A percentile compares a stretch with the other conserved stretches of the same genome.
Conservation (phyloP, 2,329 filamentous ascomycete genomes). For the Fusarium praegraminearum region DNA sequence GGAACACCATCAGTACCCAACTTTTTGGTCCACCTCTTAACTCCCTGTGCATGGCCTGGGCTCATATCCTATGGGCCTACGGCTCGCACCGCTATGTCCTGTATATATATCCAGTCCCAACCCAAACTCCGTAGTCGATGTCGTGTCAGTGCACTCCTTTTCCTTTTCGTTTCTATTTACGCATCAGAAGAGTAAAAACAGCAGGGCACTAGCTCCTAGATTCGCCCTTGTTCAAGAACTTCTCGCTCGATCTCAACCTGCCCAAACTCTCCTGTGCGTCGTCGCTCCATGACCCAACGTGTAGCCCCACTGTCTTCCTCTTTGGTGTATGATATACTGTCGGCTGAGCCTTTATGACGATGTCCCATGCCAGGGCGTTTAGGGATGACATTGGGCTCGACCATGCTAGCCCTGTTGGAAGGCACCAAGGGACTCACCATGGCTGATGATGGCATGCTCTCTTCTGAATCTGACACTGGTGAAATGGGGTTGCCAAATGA, state of each 20-base stretch:
- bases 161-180: slow-evolving; percentile 15
- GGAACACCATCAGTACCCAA: slow-evolving; percentile 24
- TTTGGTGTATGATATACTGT: slow-evolving; percentile 78
- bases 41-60: slow-evolving; percentile 5
- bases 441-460: slow-evolving; percentile 35
- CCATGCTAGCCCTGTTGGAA: slow-evolving; percentile 29
- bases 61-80: slow-evolving; percentile 3
- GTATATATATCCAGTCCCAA: slow-evolving; percentile 34
- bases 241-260: slow-evolving; percentile 75
- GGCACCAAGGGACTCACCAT: slow-evolving; percentile 41
- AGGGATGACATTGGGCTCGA: slow-evolving; percentile 21
- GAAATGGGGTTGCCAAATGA: slow-evolving; percentile 36
- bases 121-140: slow-evolving; percentile 33
- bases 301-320: slow-evolving; percentile 70
- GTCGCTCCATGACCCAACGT: slow-evolving; percentile 77
- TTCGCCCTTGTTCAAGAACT: slow-evolving; percentile 68
- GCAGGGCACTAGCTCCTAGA: slow-evolving; percentile 48
- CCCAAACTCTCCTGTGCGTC: slow-evolving; percentile 73
- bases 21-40: slow-evolving; percentile 28
- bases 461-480: slow-evolving; percentile 34
- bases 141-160: slow-evolving; percentile 20
- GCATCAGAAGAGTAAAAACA: slow-evolving; percentile 14
- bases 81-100: slow-evolving; percentile 23
- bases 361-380: slow-evolving; percentile 55
- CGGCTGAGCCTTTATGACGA: slow-evolving; percentile 67